Evolutionary conservation across 2,329 filamentous ascomycete genomes (phyloP).

Genomic region (Hypoxylon sp.): DNA sequence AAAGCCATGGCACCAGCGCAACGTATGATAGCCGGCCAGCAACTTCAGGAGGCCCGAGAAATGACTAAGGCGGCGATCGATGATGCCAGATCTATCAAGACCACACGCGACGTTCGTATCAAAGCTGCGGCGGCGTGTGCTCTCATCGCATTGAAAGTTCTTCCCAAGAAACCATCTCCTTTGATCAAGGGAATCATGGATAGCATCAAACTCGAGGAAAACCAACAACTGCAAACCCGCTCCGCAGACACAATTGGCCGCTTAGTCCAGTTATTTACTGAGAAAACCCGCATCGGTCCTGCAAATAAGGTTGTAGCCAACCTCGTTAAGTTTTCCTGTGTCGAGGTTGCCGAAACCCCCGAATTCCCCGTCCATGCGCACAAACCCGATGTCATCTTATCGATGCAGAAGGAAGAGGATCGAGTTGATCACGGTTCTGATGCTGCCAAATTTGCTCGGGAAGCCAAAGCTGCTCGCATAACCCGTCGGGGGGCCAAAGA

Average conservation of each 20-base stretch:
- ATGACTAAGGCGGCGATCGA: constrained; percentile 78
- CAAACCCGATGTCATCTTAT: constrained; percentile 85
- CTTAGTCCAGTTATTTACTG: constrained; percentile 87
- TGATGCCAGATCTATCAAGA: constrained; percentile 83
- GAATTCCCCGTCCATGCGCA: constrained; percentile 88
- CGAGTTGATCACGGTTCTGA: constrained; percentile 87
- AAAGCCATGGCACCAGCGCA: constrained; percentile 90
- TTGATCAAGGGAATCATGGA: constrained; percentile 99
- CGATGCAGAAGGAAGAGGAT: constrained; percentile 97
- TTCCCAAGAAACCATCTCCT: constrained; percentile 92
- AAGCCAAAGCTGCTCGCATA: constrained; percentile 88
- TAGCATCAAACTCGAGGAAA: constrained; percentile 95
- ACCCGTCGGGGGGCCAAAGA: constrained; percentile 94
- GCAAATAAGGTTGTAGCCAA: constrained; percentile 97
- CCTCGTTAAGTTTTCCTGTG: constrained; percentile 95
- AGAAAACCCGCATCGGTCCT: constrained; percentile 81
- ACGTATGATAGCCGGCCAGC: constrained; percentile 82
- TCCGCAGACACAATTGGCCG: constrained; percentile 86
- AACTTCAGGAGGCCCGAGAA: constrained; percentile 80
- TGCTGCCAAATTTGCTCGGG: constrained; percentile 87
- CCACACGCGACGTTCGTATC: constrained; percentile 85
- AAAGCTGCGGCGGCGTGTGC: constrained; percentile 88
- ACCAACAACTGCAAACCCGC: constrained; percentile 84
- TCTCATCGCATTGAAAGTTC: constrained; percentile 83
- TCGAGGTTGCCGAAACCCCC: constrained; percentile 96